Evolutionary conservation across 2,329 filamentous ascomycete species (phyloP).

Genomic region (Aspergillus sp.): DNA sequence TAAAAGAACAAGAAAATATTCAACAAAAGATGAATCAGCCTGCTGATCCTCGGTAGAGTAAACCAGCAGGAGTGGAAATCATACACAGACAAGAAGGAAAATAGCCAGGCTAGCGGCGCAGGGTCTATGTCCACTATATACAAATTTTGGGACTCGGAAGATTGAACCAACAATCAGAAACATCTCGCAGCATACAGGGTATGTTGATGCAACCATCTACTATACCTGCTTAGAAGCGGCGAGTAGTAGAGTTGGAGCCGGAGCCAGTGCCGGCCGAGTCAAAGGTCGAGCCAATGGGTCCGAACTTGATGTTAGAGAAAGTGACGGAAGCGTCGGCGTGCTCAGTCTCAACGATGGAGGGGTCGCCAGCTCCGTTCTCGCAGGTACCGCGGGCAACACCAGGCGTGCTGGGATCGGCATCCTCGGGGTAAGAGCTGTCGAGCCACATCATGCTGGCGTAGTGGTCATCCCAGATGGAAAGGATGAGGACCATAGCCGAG

Average conservation of each 20-base stretch:
- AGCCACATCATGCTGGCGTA: slow-evolving; percentile 71
- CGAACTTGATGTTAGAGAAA: slow-evolving; percentile 61
- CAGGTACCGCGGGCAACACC: slow-evolving; percentile 58
- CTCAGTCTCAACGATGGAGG: slow-evolving; percentile 50
- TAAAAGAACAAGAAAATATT: background rate
- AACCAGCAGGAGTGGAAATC: background rate
- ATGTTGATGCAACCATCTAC: background rate
- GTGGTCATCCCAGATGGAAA: slow-evolving; percentile 64
- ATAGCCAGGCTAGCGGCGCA: background rate
- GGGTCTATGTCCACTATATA: slow-evolving; percentile 4
- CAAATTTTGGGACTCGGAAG: background rate
- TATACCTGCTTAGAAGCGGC: background rate
- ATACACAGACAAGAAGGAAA: slow-evolving; percentile 1
- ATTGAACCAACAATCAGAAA: background rate
- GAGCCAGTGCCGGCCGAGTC: slow-evolving; percentile 1
- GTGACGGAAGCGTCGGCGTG: slow-evolving; percentile 51
- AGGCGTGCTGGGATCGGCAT: slow-evolving; percentile 39
- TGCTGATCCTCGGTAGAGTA: background rate
- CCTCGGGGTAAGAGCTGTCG: slow-evolving; percentile 62
- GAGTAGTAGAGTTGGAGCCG: background rate
- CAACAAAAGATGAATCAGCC: background rate
- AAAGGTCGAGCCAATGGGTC: slow-evolving; percentile 56
- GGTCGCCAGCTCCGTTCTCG: slow-evolving; percentile 51
- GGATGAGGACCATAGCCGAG: slow-evolving; percentile 60
- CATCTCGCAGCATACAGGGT: background rate